phyloP scores from a whole-genome alignment of 2,329 filamentous ascomycete species.

The Penicillium sp. region DNA sequence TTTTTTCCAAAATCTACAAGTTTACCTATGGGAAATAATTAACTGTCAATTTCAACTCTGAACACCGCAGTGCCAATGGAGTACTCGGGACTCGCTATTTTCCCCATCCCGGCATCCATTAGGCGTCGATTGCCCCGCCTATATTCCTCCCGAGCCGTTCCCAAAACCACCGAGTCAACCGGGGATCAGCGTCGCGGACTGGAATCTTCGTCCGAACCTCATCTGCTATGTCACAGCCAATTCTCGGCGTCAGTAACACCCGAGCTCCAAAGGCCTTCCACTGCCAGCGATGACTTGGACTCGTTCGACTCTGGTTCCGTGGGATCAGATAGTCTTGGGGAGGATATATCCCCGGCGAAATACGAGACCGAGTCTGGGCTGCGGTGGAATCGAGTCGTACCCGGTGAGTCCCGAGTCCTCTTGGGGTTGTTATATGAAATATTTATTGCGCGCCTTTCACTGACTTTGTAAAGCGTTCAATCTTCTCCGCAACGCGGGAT shows the following conservation, averaged over 20 bases:
- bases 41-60: neutral
- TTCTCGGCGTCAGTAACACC: neutral
- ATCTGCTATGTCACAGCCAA: slow-evolving; percentile 9
- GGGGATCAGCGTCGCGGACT: slow-evolving; percentile 7
- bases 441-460: neutral
- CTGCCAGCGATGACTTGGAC: slow-evolving; percentile 22
- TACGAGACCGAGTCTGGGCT: slow-evolving; percentile 34
- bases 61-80: slow-evolving; percentile 12
- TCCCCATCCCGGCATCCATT: slow-evolving; percentile 28
- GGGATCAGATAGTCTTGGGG: slow-evolving; percentile 9
- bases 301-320: slow-evolving; percentile 17
- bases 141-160: slow-evolving; percentile 17
- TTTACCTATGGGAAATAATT: neutral
- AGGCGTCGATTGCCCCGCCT: slow-evolving; percentile 28
- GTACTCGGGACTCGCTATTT: slow-evolving; percentile 18
- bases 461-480: slow-evolving; percentile 30
- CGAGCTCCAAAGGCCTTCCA: slow-evolving; percentile 16
- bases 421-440: neutral
- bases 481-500: slow-evolving; percentile 36
- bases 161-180: slow-evolving; percentile 3
- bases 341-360: slow-evolving; percentile 13
- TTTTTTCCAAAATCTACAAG: neutral
- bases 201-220: slow-evolving; percentile 17
- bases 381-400: slow-evolving; percentile 35
- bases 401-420: slow-evolving; percentile 23